These are phyloP conservation scores for Dillenia turbinata DNA, from an alignment of 164 flowering plant species.

Conservation along the genomic window DNA sequence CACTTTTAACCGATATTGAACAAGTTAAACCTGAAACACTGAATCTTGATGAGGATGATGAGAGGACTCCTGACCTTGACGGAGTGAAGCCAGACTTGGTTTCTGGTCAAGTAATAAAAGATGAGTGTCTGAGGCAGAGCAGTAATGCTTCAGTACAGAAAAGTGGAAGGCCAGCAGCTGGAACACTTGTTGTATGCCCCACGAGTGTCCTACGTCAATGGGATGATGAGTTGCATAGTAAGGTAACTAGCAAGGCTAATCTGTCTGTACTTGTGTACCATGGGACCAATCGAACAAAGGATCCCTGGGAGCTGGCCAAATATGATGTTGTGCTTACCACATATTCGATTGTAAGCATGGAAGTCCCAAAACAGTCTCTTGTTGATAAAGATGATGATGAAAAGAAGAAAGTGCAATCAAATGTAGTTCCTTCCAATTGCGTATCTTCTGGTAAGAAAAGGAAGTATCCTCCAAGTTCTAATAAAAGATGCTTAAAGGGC, in stretches of 20 bases:
- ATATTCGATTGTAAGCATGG: constrained; percentile 90
- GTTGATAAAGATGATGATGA: constrained; percentile 63
- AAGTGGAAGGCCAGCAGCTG: constrained; percentile 83
- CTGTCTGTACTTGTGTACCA: constrained; percentile 79
- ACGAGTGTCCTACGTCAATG: constrained; percentile 96
- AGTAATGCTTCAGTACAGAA: constrained; percentile 17
- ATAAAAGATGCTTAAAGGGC: constrained; percentile 32
- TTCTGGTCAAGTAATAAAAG: constrained; percentile 9
- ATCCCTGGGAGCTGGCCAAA: constrained; percentile 73
- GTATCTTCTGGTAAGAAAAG: constrained; percentile 49
- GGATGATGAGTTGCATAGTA: constrained; percentile 78
- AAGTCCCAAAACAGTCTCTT: constrained; percentile 82
- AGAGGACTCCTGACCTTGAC: constrained; percentile 18
- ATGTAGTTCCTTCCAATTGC: constrained; percentile 14
- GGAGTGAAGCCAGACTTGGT: constrained; percentile 19
- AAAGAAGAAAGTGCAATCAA: constrained; percentile 20
- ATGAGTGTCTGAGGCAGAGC: constrained; percentile 8
- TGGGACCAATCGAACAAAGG: constrained; percentile 79
- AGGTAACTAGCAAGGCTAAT: constrained; percentile 68
- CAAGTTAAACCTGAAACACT: constrained; percentile 43
- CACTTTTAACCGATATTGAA: constrained; percentile 12
- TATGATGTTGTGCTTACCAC: constrained; percentile 96
- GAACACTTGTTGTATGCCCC: constrained; percentile 92
- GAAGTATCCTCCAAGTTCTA: constrained; percentile 46
- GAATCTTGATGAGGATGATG: constrained; percentile 75